These are phyloP conservation scores for Adansonia grandidieri DNA, from an alignment of 441 rosid genomes.

Conservation along the genomic window DNA sequence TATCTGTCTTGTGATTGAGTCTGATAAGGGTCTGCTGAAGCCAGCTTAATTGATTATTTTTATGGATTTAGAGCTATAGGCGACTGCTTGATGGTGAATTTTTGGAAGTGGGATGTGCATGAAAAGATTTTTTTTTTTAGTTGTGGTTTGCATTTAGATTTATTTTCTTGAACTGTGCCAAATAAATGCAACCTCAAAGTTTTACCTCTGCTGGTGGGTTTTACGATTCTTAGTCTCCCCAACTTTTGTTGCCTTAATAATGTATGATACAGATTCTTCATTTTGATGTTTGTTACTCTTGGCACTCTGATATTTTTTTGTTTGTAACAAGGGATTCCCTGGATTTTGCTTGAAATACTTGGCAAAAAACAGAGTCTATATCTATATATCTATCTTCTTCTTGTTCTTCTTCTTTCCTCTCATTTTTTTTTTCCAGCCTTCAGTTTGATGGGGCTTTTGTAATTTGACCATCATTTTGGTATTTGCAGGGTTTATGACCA, in stretches of 20 bases:
- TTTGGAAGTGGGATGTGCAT: neutral
- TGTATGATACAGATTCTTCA: neutral
- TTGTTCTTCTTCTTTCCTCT: neutral
- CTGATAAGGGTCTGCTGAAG: neutral
- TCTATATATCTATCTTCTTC: neutral
- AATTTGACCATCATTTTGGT: constrained; percentile 14
- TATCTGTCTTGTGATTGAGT: neutral
- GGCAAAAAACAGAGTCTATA: neutral
- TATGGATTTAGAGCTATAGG: too few relatives aligned
- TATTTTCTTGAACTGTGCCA: neutral
- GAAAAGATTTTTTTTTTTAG: neutral
- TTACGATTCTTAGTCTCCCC: neutral
- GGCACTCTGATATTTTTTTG: neutral
- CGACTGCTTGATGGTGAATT: too few relatives aligned
- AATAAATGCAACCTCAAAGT: neutral
- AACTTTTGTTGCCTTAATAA: neutral
- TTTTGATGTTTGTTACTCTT: constrained; percentile 1
- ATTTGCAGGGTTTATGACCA: constrained; percentile 91
- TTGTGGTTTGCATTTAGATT: neutral
- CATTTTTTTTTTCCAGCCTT: neutral
- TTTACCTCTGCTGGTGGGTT: neutral
- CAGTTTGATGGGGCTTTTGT: neutral
- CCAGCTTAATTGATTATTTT: too few relatives aligned
- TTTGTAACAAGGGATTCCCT: neutral
- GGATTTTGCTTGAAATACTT: neutral